phyloP scores from a whole-genome alignment of 306 rosid genomes.

The Mucuna pruriens region DNA sequence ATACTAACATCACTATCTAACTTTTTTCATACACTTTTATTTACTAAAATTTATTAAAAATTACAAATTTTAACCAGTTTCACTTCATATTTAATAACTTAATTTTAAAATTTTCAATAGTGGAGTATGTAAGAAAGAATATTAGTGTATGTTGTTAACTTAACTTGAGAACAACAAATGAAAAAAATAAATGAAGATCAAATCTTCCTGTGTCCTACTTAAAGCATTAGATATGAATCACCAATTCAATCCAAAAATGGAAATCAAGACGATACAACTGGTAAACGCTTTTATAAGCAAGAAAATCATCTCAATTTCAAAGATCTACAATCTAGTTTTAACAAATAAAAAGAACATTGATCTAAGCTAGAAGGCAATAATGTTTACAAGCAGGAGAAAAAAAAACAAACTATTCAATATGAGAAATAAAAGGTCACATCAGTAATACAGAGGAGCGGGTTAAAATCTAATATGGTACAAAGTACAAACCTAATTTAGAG shows the following conservation, averaged over 20 bases:
- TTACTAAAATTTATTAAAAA: no score
- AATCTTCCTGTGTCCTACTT: not conserved
- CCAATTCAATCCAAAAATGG: not conserved
- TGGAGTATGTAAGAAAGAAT: no score
- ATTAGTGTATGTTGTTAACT: no score
- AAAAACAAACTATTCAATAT: conserved; percentile 36
- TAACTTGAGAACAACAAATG: not conserved
- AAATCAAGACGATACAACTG: not conserved
- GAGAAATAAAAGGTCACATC: conserved; percentile 46
- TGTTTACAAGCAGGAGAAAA: conserved; percentile 40
- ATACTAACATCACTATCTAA: no score
- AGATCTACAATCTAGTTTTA: not conserved
- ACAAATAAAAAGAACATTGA: conserved; percentile 39
- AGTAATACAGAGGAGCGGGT: conserved; percentile 52
- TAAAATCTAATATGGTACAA: conserved; percentile 76
- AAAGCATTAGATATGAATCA: not conserved
- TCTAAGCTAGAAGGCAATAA: conserved; percentile 43
- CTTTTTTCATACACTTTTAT: no score
- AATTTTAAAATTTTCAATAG: no score
- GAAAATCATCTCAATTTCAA: not conserved
- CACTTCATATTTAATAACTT: no score
- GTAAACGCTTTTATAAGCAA: not conserved
- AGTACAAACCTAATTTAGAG: conserved; percentile 53
- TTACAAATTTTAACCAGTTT: no score
- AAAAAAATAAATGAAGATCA: not conserved